Evolutionary conservation across 768 basidiomycete genomes (phyloP).

Genomic region (Serendipita sp.): DNA sequence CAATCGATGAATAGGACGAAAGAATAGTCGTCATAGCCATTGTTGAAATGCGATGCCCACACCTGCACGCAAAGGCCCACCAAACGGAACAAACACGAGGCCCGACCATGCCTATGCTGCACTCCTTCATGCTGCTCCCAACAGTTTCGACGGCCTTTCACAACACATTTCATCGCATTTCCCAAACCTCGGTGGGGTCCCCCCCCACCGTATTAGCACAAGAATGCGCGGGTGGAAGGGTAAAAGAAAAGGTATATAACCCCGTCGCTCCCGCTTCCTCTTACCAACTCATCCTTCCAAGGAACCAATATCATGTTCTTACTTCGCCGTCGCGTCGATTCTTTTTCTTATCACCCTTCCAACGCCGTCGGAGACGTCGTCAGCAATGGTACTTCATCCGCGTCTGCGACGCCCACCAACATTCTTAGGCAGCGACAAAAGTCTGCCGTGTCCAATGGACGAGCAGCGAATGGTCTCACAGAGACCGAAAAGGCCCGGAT

Average conservation of each 20-base stretch:
- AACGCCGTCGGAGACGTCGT: neutral
- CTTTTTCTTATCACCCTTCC: neutral
- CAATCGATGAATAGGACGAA: neutral
- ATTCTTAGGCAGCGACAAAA: neutral
- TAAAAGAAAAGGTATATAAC: neutral
- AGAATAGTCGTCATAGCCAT: neutral
- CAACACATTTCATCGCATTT: neutral
- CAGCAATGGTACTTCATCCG: neutral
- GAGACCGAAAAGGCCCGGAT: neutral
- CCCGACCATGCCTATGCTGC: neutral
- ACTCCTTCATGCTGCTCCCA: neutral
- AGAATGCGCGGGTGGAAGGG: neutral
- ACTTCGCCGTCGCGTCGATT: neutral
- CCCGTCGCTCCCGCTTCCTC: neutral
- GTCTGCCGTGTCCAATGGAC: neutral
- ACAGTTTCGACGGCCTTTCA: neutral
- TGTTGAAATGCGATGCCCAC: neutral
- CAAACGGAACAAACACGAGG: neutral
- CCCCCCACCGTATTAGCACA: neutral
- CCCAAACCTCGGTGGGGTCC: neutral
- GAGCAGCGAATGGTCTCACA: neutral
- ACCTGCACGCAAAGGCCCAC: neutral
- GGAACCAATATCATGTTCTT: neutral
- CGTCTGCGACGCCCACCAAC: neutral
- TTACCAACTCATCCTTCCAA: neutral